These are phyloP conservation scores for Colletotrichum spinosum DNA, from an alignment of 2,329 filamentous ascomycete species.

Conservation along the genomic window DNA sequence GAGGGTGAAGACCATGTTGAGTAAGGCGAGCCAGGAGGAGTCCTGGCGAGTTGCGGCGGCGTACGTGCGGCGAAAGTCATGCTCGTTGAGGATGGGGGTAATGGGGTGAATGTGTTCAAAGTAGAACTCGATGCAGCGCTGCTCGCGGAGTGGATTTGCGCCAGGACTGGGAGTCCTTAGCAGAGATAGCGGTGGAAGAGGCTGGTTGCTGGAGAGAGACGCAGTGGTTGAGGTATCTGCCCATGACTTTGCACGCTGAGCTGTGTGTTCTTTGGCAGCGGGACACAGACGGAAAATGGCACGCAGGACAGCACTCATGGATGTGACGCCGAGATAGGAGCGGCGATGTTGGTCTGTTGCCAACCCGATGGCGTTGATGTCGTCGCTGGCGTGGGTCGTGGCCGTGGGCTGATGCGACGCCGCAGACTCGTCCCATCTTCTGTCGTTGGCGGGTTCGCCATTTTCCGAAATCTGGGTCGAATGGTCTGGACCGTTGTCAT, in stretches of 20 bases:
- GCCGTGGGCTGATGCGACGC: slow-evolving; percentile 39
- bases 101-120: slow-evolving; percentile 71
- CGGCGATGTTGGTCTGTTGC: slow-evolving; percentile 65
- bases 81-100: slow-evolving; percentile 70
- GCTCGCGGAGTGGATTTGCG: slow-evolving; percentile 47
- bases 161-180: slow-evolving; percentile 51
- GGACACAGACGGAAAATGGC: slow-evolving; percentile 60
- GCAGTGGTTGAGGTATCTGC: slow-evolving; percentile 40
- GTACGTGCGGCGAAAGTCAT: slow-evolving; percentile 56
- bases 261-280: slow-evolving; percentile 43
- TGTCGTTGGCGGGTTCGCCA: slow-evolving; percentile 43
- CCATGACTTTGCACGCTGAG: slow-evolving; percentile 42
- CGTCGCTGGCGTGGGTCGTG: slow-evolving; percentile 43
- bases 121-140: slow-evolving; percentile 67
- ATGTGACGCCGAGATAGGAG: slow-evolving; percentile 74
- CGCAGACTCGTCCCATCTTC: slow-evolving; percentile 45
- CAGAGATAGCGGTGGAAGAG: slow-evolving; percentile 40
- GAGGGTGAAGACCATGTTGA: slow-evolving; percentile 73
- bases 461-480: slow-evolving; percentile 43
- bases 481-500: slow-evolving; percentile 33
- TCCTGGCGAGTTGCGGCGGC: slow-evolving; percentile 61
- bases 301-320: slow-evolving; percentile 70
- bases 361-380: slow-evolving; percentile 53
- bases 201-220: slow-evolving; percentile 47
- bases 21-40: slow-evolving; percentile 68